Percentiles rank a stretch among this genome's conserved stretches.
Conservation (phyloP, 148 eudicot genomes). For the Simmondsia chinensis region DNA sequence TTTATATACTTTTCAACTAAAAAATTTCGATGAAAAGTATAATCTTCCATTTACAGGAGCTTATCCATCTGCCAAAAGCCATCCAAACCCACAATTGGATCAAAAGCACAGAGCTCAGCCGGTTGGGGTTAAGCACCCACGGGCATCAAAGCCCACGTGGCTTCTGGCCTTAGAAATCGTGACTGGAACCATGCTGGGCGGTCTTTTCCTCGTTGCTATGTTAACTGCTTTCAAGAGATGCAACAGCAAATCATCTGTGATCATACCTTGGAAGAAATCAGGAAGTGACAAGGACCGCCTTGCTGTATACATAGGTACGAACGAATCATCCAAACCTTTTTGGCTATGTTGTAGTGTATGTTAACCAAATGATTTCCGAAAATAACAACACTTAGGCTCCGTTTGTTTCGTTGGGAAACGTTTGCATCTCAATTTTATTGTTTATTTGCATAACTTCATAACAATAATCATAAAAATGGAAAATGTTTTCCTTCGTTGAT, state of each 20-base stretch:
- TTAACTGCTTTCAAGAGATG: conserved; percentile 42
- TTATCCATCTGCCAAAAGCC: conserved; percentile 35
- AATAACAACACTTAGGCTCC: no score
- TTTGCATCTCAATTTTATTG: no score
- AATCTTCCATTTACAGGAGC: conserved; percentile 40
- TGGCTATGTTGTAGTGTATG: no score
- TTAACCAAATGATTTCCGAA: no score
- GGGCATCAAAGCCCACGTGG: conserved; percentile 61
- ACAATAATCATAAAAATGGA: no score
- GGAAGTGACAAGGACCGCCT: conserved; percentile 54
- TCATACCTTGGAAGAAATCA: conserved; percentile 90
- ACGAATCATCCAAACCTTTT: no score
- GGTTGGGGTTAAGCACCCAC: conserved; percentile 27
- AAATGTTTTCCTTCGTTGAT: no score
- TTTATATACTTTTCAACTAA: no score
- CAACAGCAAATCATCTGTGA: conserved; percentile 50
- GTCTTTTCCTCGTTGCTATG: conserved; percentile 37
- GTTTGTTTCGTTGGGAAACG: no score
- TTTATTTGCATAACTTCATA: no score
- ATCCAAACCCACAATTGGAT: conserved; percentile 16
- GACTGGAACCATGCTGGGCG: conserved; percentile 65
- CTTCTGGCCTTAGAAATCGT: conserved; percentile 68
- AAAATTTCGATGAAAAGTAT: no score
- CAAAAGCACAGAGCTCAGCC: conserved; percentile 29
- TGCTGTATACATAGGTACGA: conserved; percentile 58